Conservation (phyloP, 2,329 filamentous ascomycete genomes). For the Ceratocystis cubensis region DNA sequence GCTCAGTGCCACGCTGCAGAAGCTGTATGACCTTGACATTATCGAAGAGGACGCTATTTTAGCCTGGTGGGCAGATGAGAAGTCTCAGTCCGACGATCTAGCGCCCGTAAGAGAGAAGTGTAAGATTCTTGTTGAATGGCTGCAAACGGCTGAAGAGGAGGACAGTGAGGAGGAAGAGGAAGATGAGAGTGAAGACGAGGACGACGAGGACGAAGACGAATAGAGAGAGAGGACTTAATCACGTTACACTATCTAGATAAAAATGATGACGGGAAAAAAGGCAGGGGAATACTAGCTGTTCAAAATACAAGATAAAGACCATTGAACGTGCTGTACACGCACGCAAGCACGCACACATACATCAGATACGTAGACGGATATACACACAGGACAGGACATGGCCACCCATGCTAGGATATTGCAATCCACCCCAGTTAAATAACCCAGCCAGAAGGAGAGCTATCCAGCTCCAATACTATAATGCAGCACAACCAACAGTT, state of each 20-base stretch:
- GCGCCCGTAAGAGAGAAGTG: slow-evolving; percentile 58
- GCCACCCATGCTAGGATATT: no score
- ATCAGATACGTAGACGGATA: no score
- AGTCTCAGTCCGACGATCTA: slow-evolving; percentile 52
- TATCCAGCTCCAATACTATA: no score
- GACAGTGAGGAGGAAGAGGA: slow-evolving; percentile 32
- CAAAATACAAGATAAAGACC: not conserved
- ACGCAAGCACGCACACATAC: no score
- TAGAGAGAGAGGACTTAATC: not conserved
- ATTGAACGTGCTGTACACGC: not conserved
- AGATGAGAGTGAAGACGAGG: slow-evolving; percentile 22
- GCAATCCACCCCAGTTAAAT: no score
- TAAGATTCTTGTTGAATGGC: slow-evolving; percentile 67
- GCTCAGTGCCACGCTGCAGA: slow-evolving; percentile 67
- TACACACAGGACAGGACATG: no score
- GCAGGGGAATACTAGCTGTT: not conserved
- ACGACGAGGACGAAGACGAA: slow-evolving; percentile 24
- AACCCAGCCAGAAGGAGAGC: no score
- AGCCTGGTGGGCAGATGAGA: slow-evolving; percentile 71
- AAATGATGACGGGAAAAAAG: not conserved
- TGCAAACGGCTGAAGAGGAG: slow-evolving; percentile 57
- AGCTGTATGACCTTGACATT: slow-evolving; percentile 72
- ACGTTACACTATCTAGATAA: not conserved
- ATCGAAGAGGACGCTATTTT: slow-evolving; percentile 81
- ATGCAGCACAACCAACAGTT: no score